phyloP scores from a whole-genome alignment of 192 early-diverging fungal genomes.

The Martensiomyces pterosporus region DNA sequence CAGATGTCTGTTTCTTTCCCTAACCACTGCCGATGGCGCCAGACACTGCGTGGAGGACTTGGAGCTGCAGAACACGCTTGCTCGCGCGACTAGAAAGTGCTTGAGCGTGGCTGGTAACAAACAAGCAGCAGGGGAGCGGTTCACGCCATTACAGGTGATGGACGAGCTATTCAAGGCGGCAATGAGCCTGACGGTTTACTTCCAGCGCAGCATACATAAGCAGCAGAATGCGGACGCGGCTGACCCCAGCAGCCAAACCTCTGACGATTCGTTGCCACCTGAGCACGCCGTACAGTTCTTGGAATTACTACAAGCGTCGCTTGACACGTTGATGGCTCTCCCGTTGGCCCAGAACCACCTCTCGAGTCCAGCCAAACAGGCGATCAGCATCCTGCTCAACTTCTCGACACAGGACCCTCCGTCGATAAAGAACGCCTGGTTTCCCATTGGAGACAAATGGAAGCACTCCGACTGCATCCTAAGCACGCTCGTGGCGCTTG shows the following conservation, averaged over 20 bases:
- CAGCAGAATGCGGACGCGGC: neutral
- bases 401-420: slow-evolving; percentile 22
- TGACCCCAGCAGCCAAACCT: neutral
- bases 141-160: slow-evolving; percentile 26
- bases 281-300: slow-evolving; percentile 19
- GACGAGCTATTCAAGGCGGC: slow-evolving; percentile 38
- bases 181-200: slow-evolving; percentile 27
- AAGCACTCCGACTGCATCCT: slow-evolving; percentile 11
- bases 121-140: slow-evolving; percentile 1
- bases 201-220: slow-evolving; percentile 9
- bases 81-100: slow-evolving; percentile 1
- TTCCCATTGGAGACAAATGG: slow-evolving; percentile 14
- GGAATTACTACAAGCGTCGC: slow-evolving; percentile 12
- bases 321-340: slow-evolving; percentile 7
- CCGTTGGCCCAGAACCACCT: slow-evolving; percentile 15
- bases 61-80: slow-evolving; percentile 15
- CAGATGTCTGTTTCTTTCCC: slow-evolving; percentile 25
- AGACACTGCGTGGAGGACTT: slow-evolving; percentile 15
- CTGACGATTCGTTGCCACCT: slow-evolving; percentile 21
- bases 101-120: slow-evolving; percentile 2
- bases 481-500: slow-evolving; percentile 6
- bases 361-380: slow-evolving; percentile 25
- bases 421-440: slow-evolving; percentile 15
- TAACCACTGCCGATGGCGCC: slow-evolving; percentile 9
- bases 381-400: slow-evolving; percentile 28